A percentile compares a stretch with the other conserved stretches of the same genome.
phyloP scores from a whole-genome alignment of 352 stramenopile species.

The Pythium rishiriense region DNA sequence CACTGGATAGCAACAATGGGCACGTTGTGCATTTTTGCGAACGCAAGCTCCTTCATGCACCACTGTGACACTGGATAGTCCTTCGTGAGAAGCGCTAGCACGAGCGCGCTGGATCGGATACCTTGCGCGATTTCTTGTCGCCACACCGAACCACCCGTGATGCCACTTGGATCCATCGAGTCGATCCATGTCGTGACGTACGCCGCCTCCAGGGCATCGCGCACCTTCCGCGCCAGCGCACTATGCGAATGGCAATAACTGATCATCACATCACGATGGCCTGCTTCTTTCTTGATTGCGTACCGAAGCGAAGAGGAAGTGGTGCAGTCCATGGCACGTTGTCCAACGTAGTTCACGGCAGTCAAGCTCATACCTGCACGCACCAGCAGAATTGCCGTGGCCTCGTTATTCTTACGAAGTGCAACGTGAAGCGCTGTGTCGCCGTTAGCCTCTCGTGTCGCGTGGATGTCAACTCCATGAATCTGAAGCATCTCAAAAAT shows the following conservation, averaged over 20 bases:
- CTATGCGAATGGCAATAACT: constrained; percentile 85
- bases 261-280: constrained; percentile 86
- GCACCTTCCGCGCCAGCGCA: constrained; percentile 60
- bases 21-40: constrained; percentile 84
- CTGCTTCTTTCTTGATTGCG: constrained; percentile 82
- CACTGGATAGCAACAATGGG: constrained; percentile 84
- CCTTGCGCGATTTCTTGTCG: constrained; percentile 78
- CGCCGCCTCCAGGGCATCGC: constrained; percentile 63
- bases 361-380: constrained; percentile 70
- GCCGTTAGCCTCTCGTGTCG: constrained; percentile 56
- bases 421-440: constrained; percentile 78
- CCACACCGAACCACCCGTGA: constrained; percentile 78
- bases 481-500: constrained; percentile 57
- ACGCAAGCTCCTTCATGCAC: constrained; percentile 88
- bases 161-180: constrained; percentile 79
- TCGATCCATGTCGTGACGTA: constrained; percentile 88
- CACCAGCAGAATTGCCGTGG: constrained; percentile 65
- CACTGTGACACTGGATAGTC: constrained; percentile 79
- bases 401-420: constrained; percentile 67
- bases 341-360: constrained; percentile 53
- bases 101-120: constrained; percentile 72
- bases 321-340: constrained; percentile 76
- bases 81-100: constrained; percentile 70
- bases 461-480: constrained; percentile 54
- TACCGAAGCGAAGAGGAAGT: constrained; percentile 70